phyloP scores from a whole-genome alignment of 2,329 filamentous ascomycete species.

The Sporothrix sp. region DNA sequence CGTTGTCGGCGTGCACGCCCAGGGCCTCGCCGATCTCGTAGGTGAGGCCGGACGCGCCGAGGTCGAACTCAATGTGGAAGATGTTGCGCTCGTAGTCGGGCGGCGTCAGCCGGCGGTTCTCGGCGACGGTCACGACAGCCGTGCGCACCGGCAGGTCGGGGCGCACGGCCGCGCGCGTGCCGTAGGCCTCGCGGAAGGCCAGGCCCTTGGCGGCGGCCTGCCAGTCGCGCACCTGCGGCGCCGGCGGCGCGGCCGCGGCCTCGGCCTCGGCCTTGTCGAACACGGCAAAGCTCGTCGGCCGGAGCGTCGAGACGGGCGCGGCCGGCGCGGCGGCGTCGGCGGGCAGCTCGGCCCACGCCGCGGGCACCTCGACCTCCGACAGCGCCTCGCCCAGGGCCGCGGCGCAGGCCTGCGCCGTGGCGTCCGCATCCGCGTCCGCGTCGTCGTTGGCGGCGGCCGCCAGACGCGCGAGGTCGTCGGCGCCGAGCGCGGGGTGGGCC shows the following conservation, averaged over 20 bases:
- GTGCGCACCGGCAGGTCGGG: conserved; percentile 84
- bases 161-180: conserved; percentile 61
- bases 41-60: conserved; percentile 79
- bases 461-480: conserved; percentile 56
- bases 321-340: conserved; percentile 42
- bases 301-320: conserved; percentile 52
- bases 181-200: conserved; percentile 89
- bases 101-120: conserved; percentile 89
- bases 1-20: conserved; percentile 92
- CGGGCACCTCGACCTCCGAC: conserved; percentile 63
- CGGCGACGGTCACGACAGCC: conserved; percentile 78
- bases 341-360: conserved; percentile 66
- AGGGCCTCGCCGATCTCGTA: conserved; percentile 98
- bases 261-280: conserved; percentile 71
- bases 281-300: conserved; percentile 69
- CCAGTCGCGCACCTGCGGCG: conserved; percentile 69
- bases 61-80: conserved; percentile 98
- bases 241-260: conserved; percentile 47
- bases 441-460: conserved; percentile 44
- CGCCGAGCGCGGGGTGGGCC: conserved; percentile 55
- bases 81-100: conserved; percentile 91
- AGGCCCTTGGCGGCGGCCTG: conserved; percentile 77
- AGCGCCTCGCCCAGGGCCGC: conserved; percentile 62
- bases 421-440: too few species aligned
- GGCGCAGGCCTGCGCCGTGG: conserved; percentile 38